Evolutionary conservation across 305 asterid genomes (phyloP), one percentile per base, ranked within the genome.

Genomic region (Fraxinus greggii): DNA sequence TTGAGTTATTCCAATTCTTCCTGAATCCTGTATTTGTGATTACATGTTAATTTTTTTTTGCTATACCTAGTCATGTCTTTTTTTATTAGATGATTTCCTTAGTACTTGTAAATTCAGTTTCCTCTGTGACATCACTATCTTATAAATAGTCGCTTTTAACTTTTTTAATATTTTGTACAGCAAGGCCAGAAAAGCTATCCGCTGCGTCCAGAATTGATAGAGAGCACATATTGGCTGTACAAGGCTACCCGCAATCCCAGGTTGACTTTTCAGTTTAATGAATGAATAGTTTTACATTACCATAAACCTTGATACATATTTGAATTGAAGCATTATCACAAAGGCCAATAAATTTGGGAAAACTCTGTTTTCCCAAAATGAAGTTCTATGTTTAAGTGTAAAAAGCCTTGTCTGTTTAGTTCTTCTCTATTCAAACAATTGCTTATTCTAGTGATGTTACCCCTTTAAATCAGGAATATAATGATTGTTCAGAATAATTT

Each of bases 181-280:
- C 98, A 88, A 88, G 99, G 99, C 78, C 99, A 95, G 87, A 95
- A 92, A 88, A 95, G 99, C 88, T 95, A 95, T 84, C 98, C 99
- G 5, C 86, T 95, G 78, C 98, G 99, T 80, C 99, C 99, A 0
- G 99, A 95, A 86, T 88, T 95, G 79, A 95, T 95, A 56, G 99
- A 95, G 89, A 95, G 98, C 88, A 95, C 99, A 5, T 95, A 95
- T 90, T 94, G 97, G 99, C 90, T 95, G 85, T 95, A 94, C 88
- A 95, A 95, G 92, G 98, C 99, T 86, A 95, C 99, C 32, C 87
- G 92, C 83, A 92, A 94, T 86, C 97, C 98, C 86, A 95, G 97
- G 99, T 95, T 76, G 73, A 82, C 51, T 77, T 72, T 79, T 79
- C 75, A 33, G 61, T 35, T 84, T 77, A 78, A 28, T 79, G 70